Percentiles rank a stretch among this genome's conserved stretches.
Evolutionary conservation across 1,139 yeast genomes (phyloP).

Genomic region (Saccharomyces hybrid): DNA sequence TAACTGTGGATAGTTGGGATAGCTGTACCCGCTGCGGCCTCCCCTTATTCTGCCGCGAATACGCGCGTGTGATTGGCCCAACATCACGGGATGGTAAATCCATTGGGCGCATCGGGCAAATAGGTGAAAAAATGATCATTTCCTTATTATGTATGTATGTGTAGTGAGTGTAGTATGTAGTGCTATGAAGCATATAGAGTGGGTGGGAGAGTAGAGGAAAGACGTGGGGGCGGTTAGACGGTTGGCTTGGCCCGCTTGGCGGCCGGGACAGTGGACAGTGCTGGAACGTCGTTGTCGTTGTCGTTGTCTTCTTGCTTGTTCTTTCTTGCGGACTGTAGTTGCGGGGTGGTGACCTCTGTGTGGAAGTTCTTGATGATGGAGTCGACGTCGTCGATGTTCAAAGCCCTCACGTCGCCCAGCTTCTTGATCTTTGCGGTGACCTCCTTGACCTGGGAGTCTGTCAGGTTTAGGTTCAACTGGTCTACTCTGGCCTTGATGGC

Average conservation of each 20-base stretch:
- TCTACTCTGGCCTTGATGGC: conserved; percentile 97
- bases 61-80: background rate
- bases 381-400: conserved; percentile 94
- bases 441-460: conserved; percentile 91
- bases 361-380: conserved; percentile 92
- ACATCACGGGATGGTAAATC: background rate
- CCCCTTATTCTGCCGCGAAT: background rate
- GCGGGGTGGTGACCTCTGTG: conserved; percentile 49
- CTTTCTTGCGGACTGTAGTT: background rate
- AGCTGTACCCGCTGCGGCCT: background rate
- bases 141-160: background rate
- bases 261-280: background rate
- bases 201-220: background rate
- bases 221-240: background rate
- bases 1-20: background rate
- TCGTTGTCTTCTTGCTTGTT: background rate
- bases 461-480: conserved; percentile 80
- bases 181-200: background rate
- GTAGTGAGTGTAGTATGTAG: no score
- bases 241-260: background rate
- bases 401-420: conserved; percentile 89
- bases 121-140: background rate
- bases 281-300: background rate
- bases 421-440: conserved; percentile 87
- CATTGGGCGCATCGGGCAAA: background rate